phyloP scores from a whole-genome alignment of 352 stramenopile species.

The Phytophthora nicotianae region DNA sequence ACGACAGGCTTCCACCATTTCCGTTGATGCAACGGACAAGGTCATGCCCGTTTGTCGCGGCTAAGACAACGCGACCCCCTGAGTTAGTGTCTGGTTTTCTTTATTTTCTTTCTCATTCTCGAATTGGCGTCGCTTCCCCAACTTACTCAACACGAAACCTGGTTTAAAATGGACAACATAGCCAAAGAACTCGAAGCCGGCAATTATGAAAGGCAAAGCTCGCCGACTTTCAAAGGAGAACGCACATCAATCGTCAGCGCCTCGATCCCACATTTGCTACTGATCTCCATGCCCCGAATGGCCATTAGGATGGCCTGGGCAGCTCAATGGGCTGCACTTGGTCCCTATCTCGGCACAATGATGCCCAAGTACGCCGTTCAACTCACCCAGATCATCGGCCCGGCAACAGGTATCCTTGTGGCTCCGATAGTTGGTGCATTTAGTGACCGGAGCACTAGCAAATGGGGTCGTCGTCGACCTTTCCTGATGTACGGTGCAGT shows the following conservation, averaged over 20 bases:
- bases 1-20: too few species aligned
- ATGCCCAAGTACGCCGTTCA: conserved; percentile 36
- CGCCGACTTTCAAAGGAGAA: conserved; percentile 22
- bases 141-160: neutral
- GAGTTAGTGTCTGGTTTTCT: neutral
- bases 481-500: conserved; percentile 31
- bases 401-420: conserved; percentile 29
- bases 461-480: conserved; percentile 31
- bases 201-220: conserved; percentile 21
- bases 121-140: conserved; percentile 12
- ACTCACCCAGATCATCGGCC: conserved; percentile 31
- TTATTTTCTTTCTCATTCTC: conserved; percentile 12
- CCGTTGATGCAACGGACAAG: too few species aligned
- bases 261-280: conserved; percentile 29
- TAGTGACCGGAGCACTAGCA: conserved; percentile 32
- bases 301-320: conserved; percentile 34
- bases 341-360: conserved; percentile 31
- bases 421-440: conserved; percentile 28
- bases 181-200: conserved; percentile 31
- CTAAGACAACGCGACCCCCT: too few species aligned
- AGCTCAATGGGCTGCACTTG: conserved; percentile 32
- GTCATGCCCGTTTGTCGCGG: too few species aligned
- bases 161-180: conserved; percentile 2
- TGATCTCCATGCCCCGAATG: conserved; percentile 38
- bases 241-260: conserved; percentile 17